Evolutionary conservation across 768 basidiomycete species (phyloP).

Genomic region (Lentinula detonsa): DNA sequence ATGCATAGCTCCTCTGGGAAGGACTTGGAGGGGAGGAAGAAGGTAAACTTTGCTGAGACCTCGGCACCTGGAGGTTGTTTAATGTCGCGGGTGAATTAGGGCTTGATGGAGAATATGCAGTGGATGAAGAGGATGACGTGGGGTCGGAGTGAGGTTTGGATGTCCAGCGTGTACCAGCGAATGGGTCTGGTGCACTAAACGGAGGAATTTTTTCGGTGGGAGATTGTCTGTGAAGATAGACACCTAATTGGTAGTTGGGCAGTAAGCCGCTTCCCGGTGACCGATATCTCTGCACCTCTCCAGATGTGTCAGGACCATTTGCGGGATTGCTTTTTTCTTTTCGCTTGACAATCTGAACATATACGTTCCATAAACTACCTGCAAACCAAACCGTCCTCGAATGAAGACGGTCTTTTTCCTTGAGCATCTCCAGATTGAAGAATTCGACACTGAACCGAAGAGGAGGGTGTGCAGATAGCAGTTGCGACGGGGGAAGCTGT

Average conservation of each 20-base stretch:
- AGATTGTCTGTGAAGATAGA: conserved; percentile 86
- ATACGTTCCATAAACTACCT: conserved; percentile 83
- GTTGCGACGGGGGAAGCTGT: neutral
- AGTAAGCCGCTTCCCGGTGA: neutral
- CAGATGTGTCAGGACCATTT: neutral
- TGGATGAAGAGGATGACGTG: neutral
- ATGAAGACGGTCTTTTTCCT: conserved; percentile 80
- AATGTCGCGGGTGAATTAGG: conserved; percentile 13
- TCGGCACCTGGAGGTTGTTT: conserved; percentile 37
- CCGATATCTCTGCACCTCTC: neutral
- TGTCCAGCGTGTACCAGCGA: conserved; percentile 21
- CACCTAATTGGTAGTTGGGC: conserved; percentile 63
- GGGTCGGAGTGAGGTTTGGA: conserved; percentile 3
- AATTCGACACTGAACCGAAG: conserved; percentile 87
- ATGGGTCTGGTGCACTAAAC: conserved; percentile 45
- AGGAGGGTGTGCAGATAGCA: conserved; percentile 71
- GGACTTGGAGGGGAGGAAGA: conserved; percentile 16
- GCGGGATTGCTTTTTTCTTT: conserved; percentile 38
- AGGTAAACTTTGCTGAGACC: conserved; percentile 24
- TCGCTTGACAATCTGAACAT: conserved; percentile 83
- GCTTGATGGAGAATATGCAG: neutral
- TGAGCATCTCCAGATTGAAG: conserved; percentile 76
- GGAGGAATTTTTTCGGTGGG: conserved; percentile 74
- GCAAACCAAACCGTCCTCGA: conserved; percentile 89
- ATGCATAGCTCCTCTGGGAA: conserved; percentile 8